These are phyloP conservation scores for Cercophora newfieldiana DNA, from an alignment of 495 filamentous ascomycete genomes.

Conservation along the genomic window DNA sequence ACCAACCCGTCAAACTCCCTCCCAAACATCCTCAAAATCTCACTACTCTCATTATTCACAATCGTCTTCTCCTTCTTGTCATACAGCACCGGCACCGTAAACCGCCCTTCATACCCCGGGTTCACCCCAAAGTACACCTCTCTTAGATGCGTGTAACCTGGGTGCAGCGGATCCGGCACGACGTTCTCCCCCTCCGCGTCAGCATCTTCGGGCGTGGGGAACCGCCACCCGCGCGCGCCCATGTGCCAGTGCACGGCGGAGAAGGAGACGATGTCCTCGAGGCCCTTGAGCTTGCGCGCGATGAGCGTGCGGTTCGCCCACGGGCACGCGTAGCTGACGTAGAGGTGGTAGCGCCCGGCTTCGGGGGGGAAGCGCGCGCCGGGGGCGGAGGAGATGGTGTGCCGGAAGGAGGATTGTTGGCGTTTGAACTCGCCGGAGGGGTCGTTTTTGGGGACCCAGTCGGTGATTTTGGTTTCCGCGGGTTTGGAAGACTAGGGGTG, in stretches of 20 bases:
- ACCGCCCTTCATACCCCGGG: conserved; percentile 68
- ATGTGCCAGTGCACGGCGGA: conserved; percentile 70
- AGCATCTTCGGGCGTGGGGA: conserved; percentile 61
- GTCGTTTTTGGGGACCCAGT: conserved; percentile 76
- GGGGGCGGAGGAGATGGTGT: conserved; percentile 63
- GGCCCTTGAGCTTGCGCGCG: conserved; percentile 74
- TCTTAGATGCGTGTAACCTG: conserved; percentile 58
- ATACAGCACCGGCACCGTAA: conserved; percentile 78
- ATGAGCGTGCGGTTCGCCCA: conserved; percentile 79
- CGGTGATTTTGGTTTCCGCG: conserved; percentile 54
- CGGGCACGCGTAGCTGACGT: conserved; percentile 72
- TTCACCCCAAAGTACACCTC: conserved; percentile 72
- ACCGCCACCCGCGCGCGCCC: conserved; percentile 72
- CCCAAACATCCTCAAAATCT: conserved; percentile 76
- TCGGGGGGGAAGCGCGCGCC: conserved; percentile 69
- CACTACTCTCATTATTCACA: conserved; percentile 82
- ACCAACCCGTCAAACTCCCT: conserved; percentile 61
- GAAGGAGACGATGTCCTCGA: conserved; percentile 69
- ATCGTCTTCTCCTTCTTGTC: conserved; percentile 71
- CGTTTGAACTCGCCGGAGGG: conserved; percentile 89
- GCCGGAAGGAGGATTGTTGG: conserved; percentile 67
- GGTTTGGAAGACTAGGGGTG: too few relatives aligned
- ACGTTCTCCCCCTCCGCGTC: conserved; percentile 53
- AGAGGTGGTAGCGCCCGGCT: conserved; percentile 76
- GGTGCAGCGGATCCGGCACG: conserved; percentile 61